Evolutionary conservation across 2,329 filamentous ascomycete genomes (phyloP).

Genomic region (Ceratocystis destructans): DNA sequence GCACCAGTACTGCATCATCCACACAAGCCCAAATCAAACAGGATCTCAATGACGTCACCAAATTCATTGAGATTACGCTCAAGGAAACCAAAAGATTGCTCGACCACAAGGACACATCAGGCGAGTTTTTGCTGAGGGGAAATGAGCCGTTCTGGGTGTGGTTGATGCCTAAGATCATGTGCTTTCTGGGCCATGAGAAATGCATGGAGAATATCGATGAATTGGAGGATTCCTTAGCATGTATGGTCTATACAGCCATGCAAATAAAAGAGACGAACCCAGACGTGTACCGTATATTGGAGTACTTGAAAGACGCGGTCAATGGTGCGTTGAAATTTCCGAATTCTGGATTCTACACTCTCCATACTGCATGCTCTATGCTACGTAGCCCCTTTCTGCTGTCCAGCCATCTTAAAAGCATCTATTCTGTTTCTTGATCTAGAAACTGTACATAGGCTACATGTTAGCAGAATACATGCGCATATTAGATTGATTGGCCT

Average conservation of each 20-base stretch:
- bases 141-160: constrained; percentile 51
- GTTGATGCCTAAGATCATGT: constrained; percentile 46
- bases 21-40: constrained; percentile 8
- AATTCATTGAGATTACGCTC: constrained; percentile 63
- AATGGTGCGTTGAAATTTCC: constrained; percentile 15
- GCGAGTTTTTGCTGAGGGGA: constrained; percentile 38
- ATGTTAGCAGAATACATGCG: neutral
- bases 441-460: neutral
- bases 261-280: constrained; percentile 15
- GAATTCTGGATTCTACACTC: neutral
- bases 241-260: constrained; percentile 18
- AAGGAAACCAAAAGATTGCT: constrained; percentile 61
- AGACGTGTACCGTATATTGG: constrained; percentile 16
- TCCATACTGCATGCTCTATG: too few species aligned
- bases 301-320: constrained; percentile 18
- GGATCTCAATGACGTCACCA: constrained; percentile 45
- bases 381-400: too few species aligned
- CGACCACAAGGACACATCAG: constrained; percentile 30
- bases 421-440: neutral
- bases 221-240: constrained; percentile 17
- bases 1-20: neutral
- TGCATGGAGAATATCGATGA: constrained; percentile 24
- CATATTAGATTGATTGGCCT: neutral
- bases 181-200: constrained; percentile 39
- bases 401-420: too few species aligned